These are phyloP conservation scores for Asterella californica DNA, from an alignment of 225 moss, liverwort and hornwort species.

Conservation along the genomic window DNA sequence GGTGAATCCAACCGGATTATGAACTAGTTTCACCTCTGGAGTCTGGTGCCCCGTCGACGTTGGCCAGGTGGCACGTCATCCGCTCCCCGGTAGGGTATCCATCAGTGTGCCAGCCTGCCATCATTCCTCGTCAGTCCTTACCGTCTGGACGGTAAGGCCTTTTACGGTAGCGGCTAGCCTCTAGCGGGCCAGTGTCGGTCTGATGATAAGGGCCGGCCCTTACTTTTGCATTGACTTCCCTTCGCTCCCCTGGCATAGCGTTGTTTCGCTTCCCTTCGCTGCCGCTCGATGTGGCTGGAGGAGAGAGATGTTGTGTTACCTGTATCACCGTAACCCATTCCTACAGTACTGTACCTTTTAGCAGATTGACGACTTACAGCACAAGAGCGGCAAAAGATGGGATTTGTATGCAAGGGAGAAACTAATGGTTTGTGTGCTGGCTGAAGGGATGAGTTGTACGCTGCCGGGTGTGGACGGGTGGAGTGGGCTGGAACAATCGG, in stretches of 20 bases:
- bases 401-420: not conserved
- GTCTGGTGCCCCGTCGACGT: not conserved
- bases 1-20: not conserved
- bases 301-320: not conserved
- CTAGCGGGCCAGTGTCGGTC: too few species aligned
- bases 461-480: not conserved
- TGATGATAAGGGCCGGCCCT: not conserved
- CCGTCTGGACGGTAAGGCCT: not conserved
- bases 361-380: not conserved
- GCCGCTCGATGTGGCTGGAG: not conserved
- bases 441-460: not conserved
- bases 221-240: not conserved
- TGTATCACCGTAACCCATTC: not conserved
- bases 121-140: not conserved
- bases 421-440: not conserved
- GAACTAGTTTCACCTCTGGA: not conserved
- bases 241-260: too few species aligned
- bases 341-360: not conserved
- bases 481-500: not conserved
- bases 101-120: not conserved
- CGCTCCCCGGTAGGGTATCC: not conserved
- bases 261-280: not conserved
- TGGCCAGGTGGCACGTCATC: not conserved
- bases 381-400: not conserved
- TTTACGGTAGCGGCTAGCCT: not conserved